phyloP scores from a whole-genome alignment of 768 basidiomycete species.

The Psilocybe azurescens region DNA sequence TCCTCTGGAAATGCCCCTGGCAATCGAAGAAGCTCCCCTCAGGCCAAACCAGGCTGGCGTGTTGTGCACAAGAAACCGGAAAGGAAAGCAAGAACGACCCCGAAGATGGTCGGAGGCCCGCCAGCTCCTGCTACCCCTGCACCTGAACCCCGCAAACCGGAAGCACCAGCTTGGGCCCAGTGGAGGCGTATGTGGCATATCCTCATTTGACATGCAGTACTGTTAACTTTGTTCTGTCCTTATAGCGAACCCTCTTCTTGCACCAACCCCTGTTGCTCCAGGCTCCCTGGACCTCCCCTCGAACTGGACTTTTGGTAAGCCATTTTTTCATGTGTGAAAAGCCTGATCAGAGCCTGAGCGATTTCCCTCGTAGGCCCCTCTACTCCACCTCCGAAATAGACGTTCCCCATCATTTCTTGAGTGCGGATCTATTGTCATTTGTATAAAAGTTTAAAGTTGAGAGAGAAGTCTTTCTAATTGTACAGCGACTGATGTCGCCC shows the following conservation, averaged over 20 bases:
- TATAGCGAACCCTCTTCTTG: conserved; percentile 68
- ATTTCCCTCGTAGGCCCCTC: conserved; percentile 29
- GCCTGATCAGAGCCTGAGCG: not conserved
- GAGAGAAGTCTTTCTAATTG: conserved; percentile 10
- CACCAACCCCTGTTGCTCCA: conserved; percentile 48
- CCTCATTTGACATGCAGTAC: not conserved
- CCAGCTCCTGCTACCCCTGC: conserved; percentile 46
- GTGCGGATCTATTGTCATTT: not conserved
- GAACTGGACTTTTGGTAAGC: conserved; percentile 69
- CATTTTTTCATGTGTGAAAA: no score
- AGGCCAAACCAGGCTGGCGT: conserved; percentile 77
- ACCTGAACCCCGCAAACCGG: conserved; percentile 52
- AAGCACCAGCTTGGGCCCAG: conserved; percentile 81
- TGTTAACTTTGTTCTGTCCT: not conserved
- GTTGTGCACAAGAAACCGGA: conserved; percentile 69
- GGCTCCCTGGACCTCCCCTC: conserved; percentile 48
- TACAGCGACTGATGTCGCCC: conserved; percentile 6
- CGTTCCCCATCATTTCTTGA: not conserved
- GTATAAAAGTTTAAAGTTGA: conserved; percentile 8
- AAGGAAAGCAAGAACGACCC: conserved; percentile 51
- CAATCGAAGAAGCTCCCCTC: conserved; percentile 50
- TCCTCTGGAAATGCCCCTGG: conserved; percentile 48
- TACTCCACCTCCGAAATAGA: conserved; percentile 38
- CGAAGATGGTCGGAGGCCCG: conserved; percentile 45
- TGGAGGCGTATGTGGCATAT: conserved; percentile 72